Base-by-base conservation (phyloP, 2,329 filamentous ascomycete species). In the Aspergillus latus region DNA sequence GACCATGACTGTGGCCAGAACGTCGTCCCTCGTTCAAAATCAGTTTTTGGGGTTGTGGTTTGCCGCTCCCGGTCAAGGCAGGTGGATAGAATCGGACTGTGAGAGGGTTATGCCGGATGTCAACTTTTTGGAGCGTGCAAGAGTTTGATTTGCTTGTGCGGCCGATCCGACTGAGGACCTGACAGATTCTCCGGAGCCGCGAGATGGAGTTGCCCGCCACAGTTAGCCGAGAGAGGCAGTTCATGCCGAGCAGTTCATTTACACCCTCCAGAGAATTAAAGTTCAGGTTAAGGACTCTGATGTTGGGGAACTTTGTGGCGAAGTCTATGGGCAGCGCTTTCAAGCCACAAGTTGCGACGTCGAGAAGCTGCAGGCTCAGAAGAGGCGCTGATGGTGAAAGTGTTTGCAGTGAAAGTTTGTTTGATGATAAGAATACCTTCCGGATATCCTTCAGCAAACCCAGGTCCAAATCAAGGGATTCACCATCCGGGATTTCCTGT, bases 11-110 rank as follows among this genome's bases (percentile, higher is more conserved):
- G 44, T 62, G 64, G 3, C 61, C 59, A 26, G 62, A 44, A 39
- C 59, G 50, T 13, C 59, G 61, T 28, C 67, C 59, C 28, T 64
- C 64, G 16, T 62, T 64, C 10, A 57, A 57, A 56, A 67, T 65
- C 29, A 69, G 40, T 52, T 66, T 67, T 34, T 66, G 71, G 46
- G 69, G 65, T 26, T 65, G 62, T 28, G 60, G 63, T 48, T 64
- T 62, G 42, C 69, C 62, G 64, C 62, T 65, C 74, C 78, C 62
- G 68, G 74, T 64, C 73, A 79, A 46, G 76, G 75, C 71, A 0
- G 88, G 84, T 5, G 88, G 82, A 64, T 99, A 97, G 72, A 97
- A 97, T 0, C 94, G 92, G 54, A 92, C 80, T 0, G 91, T 96
- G 39, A 96, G 77, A 0, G 90, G 89, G 63, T 97, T 97, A 64